Conservation (phyloP, 148 eudicot species). For the Arctostaphylos glauca region DNA sequence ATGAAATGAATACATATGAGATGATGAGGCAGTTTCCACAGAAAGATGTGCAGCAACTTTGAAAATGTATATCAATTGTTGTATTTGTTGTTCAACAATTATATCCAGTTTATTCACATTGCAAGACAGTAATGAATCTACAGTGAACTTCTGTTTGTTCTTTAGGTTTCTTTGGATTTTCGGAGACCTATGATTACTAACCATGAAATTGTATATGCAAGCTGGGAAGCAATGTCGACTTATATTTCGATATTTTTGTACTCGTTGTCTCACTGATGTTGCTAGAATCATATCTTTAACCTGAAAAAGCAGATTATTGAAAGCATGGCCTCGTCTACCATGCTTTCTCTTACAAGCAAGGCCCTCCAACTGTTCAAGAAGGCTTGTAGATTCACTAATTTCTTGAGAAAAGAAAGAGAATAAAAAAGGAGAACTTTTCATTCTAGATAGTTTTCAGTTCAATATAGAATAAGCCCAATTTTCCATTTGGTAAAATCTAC, state of each 20-base stretch:
- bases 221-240: not conserved
- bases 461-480: not conserved
- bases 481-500: no score
- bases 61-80: not conserved
- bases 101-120: not conserved
- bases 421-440: not conserved
- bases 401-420: not conserved
- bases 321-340: not conserved
- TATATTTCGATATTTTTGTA: not conserved
- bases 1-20: not conserved
- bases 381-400: not conserved
- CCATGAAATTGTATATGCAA: not conserved
- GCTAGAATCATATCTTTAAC: not conserved
- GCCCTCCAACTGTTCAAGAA: not conserved
- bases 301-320: not conserved
- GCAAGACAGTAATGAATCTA: not conserved
- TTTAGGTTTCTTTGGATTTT: not conserved
- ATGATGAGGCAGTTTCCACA: not conserved
- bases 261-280: not conserved
- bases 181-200: not conserved
- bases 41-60: not conserved
- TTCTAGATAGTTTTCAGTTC: not conserved
- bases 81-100: not conserved
- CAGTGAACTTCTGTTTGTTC: not conserved
- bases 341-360: not conserved